These are phyloP conservation scores for Starmerella vaccinii DNA, from an alignment of 805 yeast genomes.

Conservation along the genomic window DNA sequence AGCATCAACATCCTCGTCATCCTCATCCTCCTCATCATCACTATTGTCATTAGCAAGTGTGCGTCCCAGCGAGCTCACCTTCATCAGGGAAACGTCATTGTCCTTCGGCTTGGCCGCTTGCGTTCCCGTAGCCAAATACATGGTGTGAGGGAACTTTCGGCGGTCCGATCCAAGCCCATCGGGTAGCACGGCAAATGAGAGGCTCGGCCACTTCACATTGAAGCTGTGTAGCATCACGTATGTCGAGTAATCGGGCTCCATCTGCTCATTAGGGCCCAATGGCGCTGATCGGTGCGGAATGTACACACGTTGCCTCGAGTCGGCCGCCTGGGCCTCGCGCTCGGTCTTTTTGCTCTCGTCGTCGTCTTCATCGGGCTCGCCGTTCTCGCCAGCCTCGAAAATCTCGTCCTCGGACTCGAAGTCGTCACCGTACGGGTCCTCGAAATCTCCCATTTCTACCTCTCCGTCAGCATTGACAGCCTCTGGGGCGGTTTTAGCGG, in stretches of 20 bases:
- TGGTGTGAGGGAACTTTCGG: slow-evolving; percentile 77
- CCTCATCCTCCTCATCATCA: slow-evolving; percentile 68
- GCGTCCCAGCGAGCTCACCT: slow-evolving; percentile 68
- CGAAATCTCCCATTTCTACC: slow-evolving; percentile 41
- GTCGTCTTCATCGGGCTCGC: slow-evolving; percentile 75
- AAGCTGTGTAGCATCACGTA: slow-evolving; percentile 94
- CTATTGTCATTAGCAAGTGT: slow-evolving; percentile 79
- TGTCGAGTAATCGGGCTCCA: slow-evolving; percentile 93
- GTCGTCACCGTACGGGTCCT: slow-evolving; percentile 60
- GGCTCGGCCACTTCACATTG: slow-evolving; percentile 93
- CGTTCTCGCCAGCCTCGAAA: slow-evolving; percentile 77
- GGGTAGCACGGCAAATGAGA: slow-evolving; percentile 80
- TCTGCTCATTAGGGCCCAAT: slow-evolving; percentile 86
- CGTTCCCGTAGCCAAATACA: slow-evolving; percentile 82
- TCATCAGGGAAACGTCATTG: slow-evolving; percentile 77
- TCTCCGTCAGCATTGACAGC: slow-evolving; percentile 18
- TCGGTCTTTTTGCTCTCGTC: slow-evolving; percentile 33
- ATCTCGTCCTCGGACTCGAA: slow-evolving; percentile 65
- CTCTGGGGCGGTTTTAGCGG: slow-evolving; percentile 8
- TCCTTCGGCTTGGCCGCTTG: slow-evolving; percentile 83
- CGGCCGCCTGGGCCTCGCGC: background rate
- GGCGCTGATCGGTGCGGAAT: slow-evolving; percentile 84
- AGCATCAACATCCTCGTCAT: slow-evolving; percentile 58
- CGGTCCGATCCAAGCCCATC: slow-evolving; percentile 82
- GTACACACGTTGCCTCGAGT: slow-evolving; percentile 38